Evolutionary conservation across 805 yeast genomes (phyloP).

Genomic region (Saccharomyces cerevisiae): DNA sequence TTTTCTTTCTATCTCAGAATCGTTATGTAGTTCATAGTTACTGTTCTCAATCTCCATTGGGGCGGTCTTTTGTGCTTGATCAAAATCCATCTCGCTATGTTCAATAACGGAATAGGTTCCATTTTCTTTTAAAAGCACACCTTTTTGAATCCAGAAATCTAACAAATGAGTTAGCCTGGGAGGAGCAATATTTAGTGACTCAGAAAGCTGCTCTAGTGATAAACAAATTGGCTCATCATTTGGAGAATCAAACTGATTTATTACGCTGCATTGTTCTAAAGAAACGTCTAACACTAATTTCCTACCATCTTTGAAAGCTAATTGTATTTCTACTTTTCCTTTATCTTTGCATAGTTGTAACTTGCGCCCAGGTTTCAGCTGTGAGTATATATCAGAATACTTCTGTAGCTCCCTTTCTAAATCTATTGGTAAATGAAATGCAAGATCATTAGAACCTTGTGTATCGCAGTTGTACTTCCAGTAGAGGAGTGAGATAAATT

Average conservation of each 20-base stretch:
- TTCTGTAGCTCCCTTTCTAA: not conserved
- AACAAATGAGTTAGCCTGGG: conserved; percentile 35
- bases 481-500: conserved; percentile 65
- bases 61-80: not conserved
- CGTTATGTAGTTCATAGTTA: not conserved
- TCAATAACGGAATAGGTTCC: not conserved
- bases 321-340: conserved; percentile 55
- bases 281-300: conserved; percentile 40
- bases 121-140: conserved; percentile 40
- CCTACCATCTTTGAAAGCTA: conserved; percentile 44
- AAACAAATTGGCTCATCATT: conserved; percentile 11
- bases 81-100: not conserved
- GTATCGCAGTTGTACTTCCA: conserved; percentile 49
- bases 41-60: not conserved
- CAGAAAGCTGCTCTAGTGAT: conserved; percentile 29
- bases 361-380: conserved; percentile 47
- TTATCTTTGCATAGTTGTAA: conserved; percentile 48
- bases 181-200: conserved; percentile 36
- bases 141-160: conserved; percentile 56
- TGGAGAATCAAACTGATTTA: conserved; percentile 38
- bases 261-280: conserved; percentile 63
- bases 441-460: conserved; percentile 28
- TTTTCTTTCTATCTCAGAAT: not conserved
- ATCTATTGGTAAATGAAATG: conserved; percentile 30
- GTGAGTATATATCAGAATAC: conserved; percentile 39